Base-by-base conservation (phyloP, 108 stramenopile genomes). In the Chaetoceros muelleri region DNA sequence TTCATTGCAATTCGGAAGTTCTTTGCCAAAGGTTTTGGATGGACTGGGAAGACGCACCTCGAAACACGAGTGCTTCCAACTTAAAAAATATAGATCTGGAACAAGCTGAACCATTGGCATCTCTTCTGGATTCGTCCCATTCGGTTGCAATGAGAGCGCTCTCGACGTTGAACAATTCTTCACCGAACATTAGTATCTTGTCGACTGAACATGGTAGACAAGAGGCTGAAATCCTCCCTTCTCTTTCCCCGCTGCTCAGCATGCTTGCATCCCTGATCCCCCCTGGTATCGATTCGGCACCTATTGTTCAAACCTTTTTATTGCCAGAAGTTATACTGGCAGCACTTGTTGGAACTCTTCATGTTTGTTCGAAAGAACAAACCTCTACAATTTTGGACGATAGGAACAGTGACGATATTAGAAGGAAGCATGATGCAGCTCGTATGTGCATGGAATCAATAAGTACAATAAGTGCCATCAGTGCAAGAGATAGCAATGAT, bases 11-110 rank as follows among this genome's bases (percentile, higher is more conserved):
- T 52, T 81, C 75, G 18, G 28, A 60, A 23, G 57, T 61, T 10
- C 65, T 80, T 17, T 80, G 76, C 50, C 46, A 73, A 30, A 65
- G 72, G 44, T 80, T 80, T 61, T 84, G 82, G 79, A 30, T 53
- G 18, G 69, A 70, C 29, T 82, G 81, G 81, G 67, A 82, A 29
- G 62, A 57, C 24, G 58, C 74, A 48, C 48, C 50, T 20, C 44
- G 60, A 3, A 25, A 44, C 26, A 52, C 31, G n/a, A 57, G 28
- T 44, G 44, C 18, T 34, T 18, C 61, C 48, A 62, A 64, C 28
- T 55, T 53, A 23, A 52, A 13, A 25, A 47, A 26, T 30, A 31
- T 28, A 48, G 1, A 3, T 29, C 34, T 60, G 44, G 31, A 48
- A 18, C 13, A 10, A 5, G 66, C 52, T 30, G 62, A 76, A 21